Percentiles rank a stretch among this genome's conserved stretches.
Conservation (phyloP, 177 flowering plant genomes). For the Telopea speciosissima region DNA sequence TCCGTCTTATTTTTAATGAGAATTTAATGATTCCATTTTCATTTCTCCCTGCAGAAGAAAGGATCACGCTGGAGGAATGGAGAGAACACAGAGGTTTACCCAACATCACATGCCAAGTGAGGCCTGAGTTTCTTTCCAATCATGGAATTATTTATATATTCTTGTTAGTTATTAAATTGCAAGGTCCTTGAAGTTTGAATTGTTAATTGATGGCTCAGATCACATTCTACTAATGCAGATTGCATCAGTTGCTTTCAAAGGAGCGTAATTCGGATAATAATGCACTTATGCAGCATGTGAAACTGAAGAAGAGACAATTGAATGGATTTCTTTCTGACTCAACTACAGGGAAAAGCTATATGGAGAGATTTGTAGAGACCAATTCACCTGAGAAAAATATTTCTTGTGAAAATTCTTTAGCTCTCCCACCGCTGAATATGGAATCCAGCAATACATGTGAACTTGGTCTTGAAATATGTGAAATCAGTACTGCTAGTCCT, state of each 20-base stretch:
- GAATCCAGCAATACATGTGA: conserved; percentile 28
- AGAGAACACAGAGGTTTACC: conserved; percentile 50
- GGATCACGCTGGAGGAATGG: conserved; percentile 69
- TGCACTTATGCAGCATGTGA: conserved; percentile 52
- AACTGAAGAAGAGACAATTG: conserved; percentile 65
- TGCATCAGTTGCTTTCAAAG: conserved; percentile 67
- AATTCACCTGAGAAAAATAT: conserved; percentile 39
- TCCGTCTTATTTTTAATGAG: no score
- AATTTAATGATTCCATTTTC: background rate
- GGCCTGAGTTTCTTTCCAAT: conserved; percentile 16
- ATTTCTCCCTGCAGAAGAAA: conserved; percentile 46
- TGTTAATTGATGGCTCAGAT: conserved; percentile 12
- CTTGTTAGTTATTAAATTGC: background rate
- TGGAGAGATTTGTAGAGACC: conserved; percentile 59
- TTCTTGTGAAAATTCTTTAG: conserved; percentile 32
- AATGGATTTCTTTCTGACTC: conserved; percentile 40
- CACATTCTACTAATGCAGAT: conserved; percentile 35
- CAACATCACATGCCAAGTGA: conserved; percentile 76
- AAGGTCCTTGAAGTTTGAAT: background rate
- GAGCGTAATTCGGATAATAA: conserved; percentile 46
- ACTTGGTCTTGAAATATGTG: conserved; percentile 39
- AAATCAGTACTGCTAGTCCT: conserved; percentile 40
- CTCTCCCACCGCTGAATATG: conserved; percentile 27
- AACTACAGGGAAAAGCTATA: conserved; percentile 59
- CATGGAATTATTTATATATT: background rate